Evolutionary conservation across 1,284 basidiomycete species (phyloP), one percentile per base, ranked within the genome.

Genomic region (Macrocystidia cucumis): DNA sequence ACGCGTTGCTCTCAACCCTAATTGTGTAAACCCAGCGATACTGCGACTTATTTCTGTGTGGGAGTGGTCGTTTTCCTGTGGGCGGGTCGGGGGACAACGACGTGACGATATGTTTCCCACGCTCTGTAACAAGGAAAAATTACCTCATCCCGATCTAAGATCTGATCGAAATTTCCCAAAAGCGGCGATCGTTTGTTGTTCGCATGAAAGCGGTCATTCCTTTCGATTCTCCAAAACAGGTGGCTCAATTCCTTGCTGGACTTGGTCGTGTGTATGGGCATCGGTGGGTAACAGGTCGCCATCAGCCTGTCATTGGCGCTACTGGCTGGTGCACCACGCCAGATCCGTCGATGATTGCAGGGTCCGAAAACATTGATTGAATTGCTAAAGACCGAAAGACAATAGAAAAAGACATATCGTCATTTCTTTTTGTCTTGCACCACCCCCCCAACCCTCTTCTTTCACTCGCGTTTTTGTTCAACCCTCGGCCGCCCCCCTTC

Each of bases 391-490:
- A 14, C 29, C 29, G 29, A 30, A 12, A 30, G 19, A 30, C 29
- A 30, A 30, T 36, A 29, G 27, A 34, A 16, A 9, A 23, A 32
- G 29, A 29, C 28, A 29, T 16, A 34, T 33, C 33, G 16, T 30
- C 5, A 17, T 30, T 30, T 35, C n/a, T n/a, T n/a, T n/a, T n/a
- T n/a, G n/a, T 35, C 35, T 34, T 20, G 45, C 45, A 47, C 45
- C 46, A 46, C 44, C 22, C 37, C 37, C 42, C 23, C 37, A 40
- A 35, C 35, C 39, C 40, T 37, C 38, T 44, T 43, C 35, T 40
- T 37, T 38, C 38, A 42, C 34, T 37, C 42, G 53, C 57, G 52
- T 54, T 55, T 55, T 45, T 43, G 49, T 51, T 57, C 50, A 57
- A 47, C 54, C 47, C 48, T 49, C n/a, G n/a, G n/a, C n/a, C n/a